Base-by-base conservation (phyloP, 768 basidiomycete species). In the Lactarius pseudohatsudake region DNA sequence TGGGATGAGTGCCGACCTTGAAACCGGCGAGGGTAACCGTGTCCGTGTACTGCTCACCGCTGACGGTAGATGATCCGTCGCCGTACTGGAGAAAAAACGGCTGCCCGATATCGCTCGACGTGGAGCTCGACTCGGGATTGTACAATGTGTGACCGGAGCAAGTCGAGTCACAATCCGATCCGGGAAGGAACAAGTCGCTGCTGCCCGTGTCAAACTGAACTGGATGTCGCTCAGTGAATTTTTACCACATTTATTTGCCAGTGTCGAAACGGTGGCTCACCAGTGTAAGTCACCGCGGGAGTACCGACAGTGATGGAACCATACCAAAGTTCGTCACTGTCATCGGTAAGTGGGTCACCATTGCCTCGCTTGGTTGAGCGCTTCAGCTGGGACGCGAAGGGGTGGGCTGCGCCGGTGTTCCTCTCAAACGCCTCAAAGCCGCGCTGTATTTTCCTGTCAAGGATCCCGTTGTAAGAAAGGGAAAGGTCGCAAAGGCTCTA, bases 31-130 rank as follows among this genome's bases (percentile, higher is more conserved):
- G 69, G 60, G 70, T 70, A 41, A 85, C 80, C 22, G 73, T 75
- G 72, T 85, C 84, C 22, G 65, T 74, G 70, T 78, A 84, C 54
- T 79, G 75, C 13, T 72, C 67, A 38, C 84, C 84, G 0, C 64
- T 64, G 38, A 79, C 78, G 1, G 66, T 64, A 0, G 77, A 77
- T 1, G 77, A 77, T 1, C 81, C 80, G 60, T 76, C 81, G n/a
- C 73, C 75, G 65, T 81, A 85, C 0, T 41, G 0, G 7, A 82
- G 69, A 4, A 66, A 40, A 68, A 82, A 80, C 0, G 69, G 41
- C 47, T 72, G 68, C 9, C 59, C 62, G 30, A 73, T 57, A 65
- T 74, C 65, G 7, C 68, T 40, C 10, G 81, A 74, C 10, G 63
- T 59, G 7, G 40, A 59, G 53, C 67, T 68, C 8, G 34, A 38